A percentile compares a stretch with the other conserved stretches of the same genome.
Evolutionary conservation across 2,329 filamentous ascomycete genomes (phyloP).

Genomic region (Peltaster fructicola): DNA sequence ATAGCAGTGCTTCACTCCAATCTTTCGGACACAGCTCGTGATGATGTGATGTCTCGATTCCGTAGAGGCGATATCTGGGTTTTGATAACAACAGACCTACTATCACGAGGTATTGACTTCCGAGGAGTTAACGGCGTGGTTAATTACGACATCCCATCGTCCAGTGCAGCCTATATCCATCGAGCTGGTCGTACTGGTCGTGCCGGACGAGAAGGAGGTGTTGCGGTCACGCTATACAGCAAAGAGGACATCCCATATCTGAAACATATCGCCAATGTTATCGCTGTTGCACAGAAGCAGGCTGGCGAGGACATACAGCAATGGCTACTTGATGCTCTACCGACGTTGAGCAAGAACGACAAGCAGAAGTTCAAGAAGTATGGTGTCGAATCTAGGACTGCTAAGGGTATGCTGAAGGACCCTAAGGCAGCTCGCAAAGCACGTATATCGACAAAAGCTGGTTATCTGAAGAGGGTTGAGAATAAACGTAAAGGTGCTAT

Average conservation of each 20-base stretch:
- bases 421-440: conserved; percentile 31
- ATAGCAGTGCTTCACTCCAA: conserved; percentile 84
- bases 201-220: conserved; percentile 69
- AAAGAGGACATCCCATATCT: conserved; percentile 84
- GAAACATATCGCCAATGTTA: conserved; percentile 85
- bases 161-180: conserved; percentile 78
- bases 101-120: conserved; percentile 88
- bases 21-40: conserved; percentile 57
- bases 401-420: conserved; percentile 21
- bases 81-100: conserved; percentile 83
- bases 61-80: conserved; percentile 89
- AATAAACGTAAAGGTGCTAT: conserved; percentile 37
- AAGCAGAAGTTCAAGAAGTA: conserved; percentile 65
- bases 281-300: conserved; percentile 63
- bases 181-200: conserved; percentile 81
- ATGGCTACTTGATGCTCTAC: conserved; percentile 79
- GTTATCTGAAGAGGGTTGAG: conserved; percentile 52
- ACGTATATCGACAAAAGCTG: conserved; percentile 69
- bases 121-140: conserved; percentile 88
- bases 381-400: conserved; percentile 56
- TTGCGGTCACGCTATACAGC: conserved; percentile 88
- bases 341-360: conserved; percentile 65
- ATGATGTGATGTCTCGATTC: conserved; percentile 74
- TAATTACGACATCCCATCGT: conserved; percentile 94
- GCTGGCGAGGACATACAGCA: conserved; percentile 45